A percentile compares a stretch with the other conserved stretches of the same genome.
These are phyloP conservation scores for Schwanniomyces vanrijiae DNA, from an alignment of 805 yeast genomes.

Conservation along the genomic window DNA sequence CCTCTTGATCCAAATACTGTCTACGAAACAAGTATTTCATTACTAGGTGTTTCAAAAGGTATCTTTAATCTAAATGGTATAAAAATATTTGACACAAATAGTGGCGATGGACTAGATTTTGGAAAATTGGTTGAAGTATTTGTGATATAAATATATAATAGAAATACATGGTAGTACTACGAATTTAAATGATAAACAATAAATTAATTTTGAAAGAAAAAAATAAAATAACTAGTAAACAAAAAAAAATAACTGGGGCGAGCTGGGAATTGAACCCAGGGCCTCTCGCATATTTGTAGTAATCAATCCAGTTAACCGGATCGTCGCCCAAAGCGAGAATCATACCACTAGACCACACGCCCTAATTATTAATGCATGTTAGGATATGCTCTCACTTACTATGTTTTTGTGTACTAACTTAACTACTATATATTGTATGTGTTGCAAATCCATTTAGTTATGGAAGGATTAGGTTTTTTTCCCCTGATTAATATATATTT, in stretches of 20 bases:
- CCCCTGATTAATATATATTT: too few relatives aligned
- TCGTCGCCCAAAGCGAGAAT: constrained; percentile 21
- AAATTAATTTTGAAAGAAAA: neutral
- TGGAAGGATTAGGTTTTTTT: too few relatives aligned
- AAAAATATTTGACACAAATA: constrained; percentile 58
- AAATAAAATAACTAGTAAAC: neutral
- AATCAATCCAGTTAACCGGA: constrained; percentile 6
- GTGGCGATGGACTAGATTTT: constrained; percentile 70
- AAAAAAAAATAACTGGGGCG: constrained; percentile 25
- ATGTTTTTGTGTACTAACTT: too few relatives aligned
- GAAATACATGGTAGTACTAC: neutral
- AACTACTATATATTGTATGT: too few relatives aligned
- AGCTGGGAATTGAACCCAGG: constrained; percentile 62
- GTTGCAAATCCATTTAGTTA: too few relatives aligned
- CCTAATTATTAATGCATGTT: constrained; percentile 1
- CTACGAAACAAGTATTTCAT: constrained; percentile 59
- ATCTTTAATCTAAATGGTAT: constrained; percentile 63
- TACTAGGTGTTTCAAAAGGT: constrained; percentile 66
- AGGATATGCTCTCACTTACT: too few relatives aligned
- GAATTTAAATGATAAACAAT: neutral
- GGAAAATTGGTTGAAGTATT: constrained; percentile 70
- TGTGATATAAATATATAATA: constrained; percentile 32
- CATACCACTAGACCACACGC: constrained; percentile 22
- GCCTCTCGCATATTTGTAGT: constrained; percentile 48
- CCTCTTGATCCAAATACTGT: constrained; percentile 60